phyloP scores from a whole-genome alignment of 192 early-diverging fungal species.

The Gonapodya sp. region DNA sequence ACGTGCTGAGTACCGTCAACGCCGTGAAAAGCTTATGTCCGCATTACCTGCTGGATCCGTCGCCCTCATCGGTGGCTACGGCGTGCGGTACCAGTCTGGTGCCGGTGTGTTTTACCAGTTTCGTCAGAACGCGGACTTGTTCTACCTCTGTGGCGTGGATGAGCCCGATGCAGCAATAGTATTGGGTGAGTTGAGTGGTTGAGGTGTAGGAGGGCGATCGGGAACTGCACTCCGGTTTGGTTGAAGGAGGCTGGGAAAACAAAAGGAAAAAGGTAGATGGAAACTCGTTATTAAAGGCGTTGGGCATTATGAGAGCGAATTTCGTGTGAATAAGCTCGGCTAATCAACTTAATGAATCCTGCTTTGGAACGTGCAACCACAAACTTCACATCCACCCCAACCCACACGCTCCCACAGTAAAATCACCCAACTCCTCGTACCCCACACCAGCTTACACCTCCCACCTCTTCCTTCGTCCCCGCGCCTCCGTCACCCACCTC shows the following conservation, averaged over 20 bases:
- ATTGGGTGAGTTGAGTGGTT: constrained; percentile 40
- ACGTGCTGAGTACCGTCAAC: constrained; percentile 61
- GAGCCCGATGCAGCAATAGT: constrained; percentile 76
- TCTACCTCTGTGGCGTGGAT: constrained; percentile 67
- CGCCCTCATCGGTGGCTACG: constrained; percentile 62
- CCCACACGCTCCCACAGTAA: not conserved
- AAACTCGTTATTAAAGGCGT: too few species aligned
- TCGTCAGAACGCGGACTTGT: constrained; percentile 85
- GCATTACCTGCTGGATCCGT: constrained; percentile 53
- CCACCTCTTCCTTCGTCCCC: constrained; percentile 52
- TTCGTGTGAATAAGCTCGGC: too few species aligned
- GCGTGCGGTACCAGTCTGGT: constrained; percentile 73
- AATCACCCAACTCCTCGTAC: constrained; percentile 3
- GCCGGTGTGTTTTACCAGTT: constrained; percentile 90
- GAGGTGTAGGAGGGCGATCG: too few species aligned
- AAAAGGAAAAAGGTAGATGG: too few species aligned
- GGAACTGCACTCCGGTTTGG: too few species aligned
- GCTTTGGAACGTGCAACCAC: too few species aligned
- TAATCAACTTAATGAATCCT: too few species aligned
- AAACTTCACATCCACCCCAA: too few species aligned
- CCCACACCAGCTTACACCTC: not conserved
- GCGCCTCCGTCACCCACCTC: constrained; percentile 60
- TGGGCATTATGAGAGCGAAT: too few species aligned
- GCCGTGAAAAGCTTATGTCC: constrained; percentile 55
- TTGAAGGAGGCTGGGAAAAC: too few species aligned